A percentile compares a stretch with the other conserved stretches of the same genome.
Evolutionary conservation across 139 green algal genomes (phyloP).

Genomic region (Chlorella ohadii): DNA sequence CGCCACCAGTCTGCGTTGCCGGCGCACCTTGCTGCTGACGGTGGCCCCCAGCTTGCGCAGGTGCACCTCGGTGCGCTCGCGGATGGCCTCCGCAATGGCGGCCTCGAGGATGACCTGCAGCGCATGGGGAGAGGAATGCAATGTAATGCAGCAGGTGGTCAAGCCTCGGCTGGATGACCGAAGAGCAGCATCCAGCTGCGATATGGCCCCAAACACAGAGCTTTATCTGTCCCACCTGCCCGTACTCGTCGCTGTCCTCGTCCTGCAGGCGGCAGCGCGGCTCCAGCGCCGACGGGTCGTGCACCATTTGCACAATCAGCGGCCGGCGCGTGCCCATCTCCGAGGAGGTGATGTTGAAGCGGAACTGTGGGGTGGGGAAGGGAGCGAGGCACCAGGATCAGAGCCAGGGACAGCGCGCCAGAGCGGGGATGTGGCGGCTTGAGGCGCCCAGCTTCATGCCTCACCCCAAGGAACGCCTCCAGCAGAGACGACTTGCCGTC

Average conservation of each 20-base stretch:
- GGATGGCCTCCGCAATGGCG: slow-evolving; percentile 82
- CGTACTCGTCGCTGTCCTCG: slow-evolving; percentile 86
- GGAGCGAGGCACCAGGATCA: no score
- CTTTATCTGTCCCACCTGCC: no score
- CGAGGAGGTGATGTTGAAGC: slow-evolving; percentile 90
- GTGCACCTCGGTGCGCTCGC: slow-evolving; percentile 83
- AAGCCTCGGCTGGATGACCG: no score
- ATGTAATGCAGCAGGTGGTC: slow-evolving; percentile 49
- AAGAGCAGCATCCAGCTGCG: no score
- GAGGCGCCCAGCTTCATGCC: neutral
- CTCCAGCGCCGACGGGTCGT: slow-evolving; percentile 76
- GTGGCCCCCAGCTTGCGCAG: slow-evolving; percentile 71
- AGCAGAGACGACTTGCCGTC: slow-evolving; percentile 93
- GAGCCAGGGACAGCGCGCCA: neutral
- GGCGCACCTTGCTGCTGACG: slow-evolving; percentile 75
- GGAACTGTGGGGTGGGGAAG: slow-evolving; percentile 62
- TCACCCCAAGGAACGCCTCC: slow-evolving; percentile 91
- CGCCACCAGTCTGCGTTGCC: neutral
- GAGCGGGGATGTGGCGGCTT: neutral
- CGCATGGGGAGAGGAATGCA: no score
- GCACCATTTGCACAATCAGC: slow-evolving; percentile 76
- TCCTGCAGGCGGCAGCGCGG: slow-evolving; percentile 89
- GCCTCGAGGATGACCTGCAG: slow-evolving; percentile 53
- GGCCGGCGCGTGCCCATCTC: slow-evolving; percentile 93
- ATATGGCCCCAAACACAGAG: no score